Percentiles rank a stretch among this genome's conserved stretches.
Evolutionary conservation across 2,329 filamentous ascomycete genomes (phyloP).

Genomic region (Aspergillus sclerotialis): DNA sequence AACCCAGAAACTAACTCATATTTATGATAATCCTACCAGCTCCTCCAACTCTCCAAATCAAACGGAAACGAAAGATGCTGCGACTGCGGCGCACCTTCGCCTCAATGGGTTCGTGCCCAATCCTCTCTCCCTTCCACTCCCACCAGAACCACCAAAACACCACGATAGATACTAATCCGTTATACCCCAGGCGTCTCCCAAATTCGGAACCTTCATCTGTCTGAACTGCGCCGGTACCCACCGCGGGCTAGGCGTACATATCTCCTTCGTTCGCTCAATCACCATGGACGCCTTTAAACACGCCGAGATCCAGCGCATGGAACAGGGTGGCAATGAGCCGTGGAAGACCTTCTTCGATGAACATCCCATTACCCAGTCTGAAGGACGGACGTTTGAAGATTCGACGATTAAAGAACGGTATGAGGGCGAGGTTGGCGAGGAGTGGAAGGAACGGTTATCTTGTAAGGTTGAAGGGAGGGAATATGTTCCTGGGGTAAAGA

Average conservation of each 20-base stretch:
- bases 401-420: slow-evolving; percentile 88
- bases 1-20: slow-evolving; percentile 8
- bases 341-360: slow-evolving; percentile 84
- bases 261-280: slow-evolving; percentile 94
- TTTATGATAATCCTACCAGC: slow-evolving; percentile 43
- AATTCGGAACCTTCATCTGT: slow-evolving; percentile 98
- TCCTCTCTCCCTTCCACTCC: background rate
- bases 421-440: slow-evolving; percentile 81
- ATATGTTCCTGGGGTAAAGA: slow-evolving; percentile 61
- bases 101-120: slow-evolving; percentile 73
- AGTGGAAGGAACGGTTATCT: slow-evolving; percentile 85
- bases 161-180: background rate
- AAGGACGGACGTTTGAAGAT: slow-evolving; percentile 70
- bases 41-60: slow-evolving; percentile 84
- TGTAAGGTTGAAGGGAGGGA: slow-evolving; percentile 83
- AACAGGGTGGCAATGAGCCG: slow-evolving; percentile 77
- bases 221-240: slow-evolving; percentile 92
- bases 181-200: slow-evolving; percentile 61
- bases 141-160: slow-evolving; percentile 1
- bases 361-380: slow-evolving; percentile 59
- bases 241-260: slow-evolving; percentile 90
- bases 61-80: slow-evolving; percentile 85
- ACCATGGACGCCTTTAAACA: slow-evolving; percentile 99
- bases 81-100: slow-evolving; percentile 90
- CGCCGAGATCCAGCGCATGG: slow-evolving; percentile 88